Evolutionary conservation across 345 rosid genomes (phyloP).

Genomic region (Bretschneidera sinensis): DNA sequence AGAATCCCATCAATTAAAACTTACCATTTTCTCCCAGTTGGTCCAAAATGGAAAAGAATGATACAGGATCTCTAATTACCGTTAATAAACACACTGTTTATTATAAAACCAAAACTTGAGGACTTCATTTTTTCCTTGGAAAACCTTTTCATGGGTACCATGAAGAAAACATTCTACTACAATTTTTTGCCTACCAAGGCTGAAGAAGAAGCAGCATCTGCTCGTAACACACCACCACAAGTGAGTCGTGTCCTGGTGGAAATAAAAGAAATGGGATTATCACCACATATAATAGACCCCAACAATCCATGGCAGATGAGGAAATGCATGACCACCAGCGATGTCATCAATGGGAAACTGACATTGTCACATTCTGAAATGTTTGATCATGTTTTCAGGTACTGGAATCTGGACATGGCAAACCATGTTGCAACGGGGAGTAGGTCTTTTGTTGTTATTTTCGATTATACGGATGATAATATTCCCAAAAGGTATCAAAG

Average conservation of each 20-base stretch:
- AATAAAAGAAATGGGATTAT: constrained; percentile 8
- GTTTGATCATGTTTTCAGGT: constrained; percentile 27
- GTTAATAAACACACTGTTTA: no score
- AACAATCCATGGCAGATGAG: constrained; percentile 33
- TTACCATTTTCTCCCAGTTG: no score
- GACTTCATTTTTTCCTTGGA: no score
- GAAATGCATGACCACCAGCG: constrained; percentile 12
- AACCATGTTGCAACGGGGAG: constrained; percentile 17
- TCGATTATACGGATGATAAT: constrained; percentile 30
- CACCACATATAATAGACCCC: not conserved
- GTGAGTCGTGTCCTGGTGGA: constrained; percentile 26
- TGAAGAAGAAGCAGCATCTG: constrained; percentile 24
- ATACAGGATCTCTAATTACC: no score
- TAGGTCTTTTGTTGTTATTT: constrained; percentile 14
- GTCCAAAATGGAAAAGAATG: no score
- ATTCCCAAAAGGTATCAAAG: constrained; percentile 25
- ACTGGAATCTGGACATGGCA: constrained; percentile 24
- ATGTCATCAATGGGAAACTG: constrained; percentile 22
- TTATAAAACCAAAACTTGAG: no score
- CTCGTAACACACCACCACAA: constrained; percentile 5
- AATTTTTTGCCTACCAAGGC: constrained; percentile 29
- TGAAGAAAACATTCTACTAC: constrained; percentile 29
- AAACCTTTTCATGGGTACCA: not conserved
- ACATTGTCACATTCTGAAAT: constrained; percentile 15
- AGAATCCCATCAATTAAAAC: no score